Conservation (phyloP, 805 yeast species). For the Lipomyces yamanashiensis region DNA sequence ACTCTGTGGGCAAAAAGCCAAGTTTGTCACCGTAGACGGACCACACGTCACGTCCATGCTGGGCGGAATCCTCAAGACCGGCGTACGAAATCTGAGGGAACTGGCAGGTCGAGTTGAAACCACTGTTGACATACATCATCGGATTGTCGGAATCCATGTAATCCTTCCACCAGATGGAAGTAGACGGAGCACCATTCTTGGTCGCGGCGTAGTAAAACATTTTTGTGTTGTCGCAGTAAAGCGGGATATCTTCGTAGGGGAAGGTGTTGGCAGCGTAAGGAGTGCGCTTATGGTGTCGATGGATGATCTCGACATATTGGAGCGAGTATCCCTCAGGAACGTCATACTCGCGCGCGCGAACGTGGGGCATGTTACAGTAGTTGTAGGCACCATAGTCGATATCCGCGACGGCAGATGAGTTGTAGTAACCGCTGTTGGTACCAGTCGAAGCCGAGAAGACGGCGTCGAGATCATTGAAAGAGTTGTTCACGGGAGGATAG, state of each 20-base stretch:
- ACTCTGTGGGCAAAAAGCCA: constrained; percentile 45
- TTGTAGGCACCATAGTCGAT: constrained; percentile 48
- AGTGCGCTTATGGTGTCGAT: constrained; percentile 54
- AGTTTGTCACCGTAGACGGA: constrained; percentile 48
- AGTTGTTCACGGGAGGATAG: constrained; percentile 22
- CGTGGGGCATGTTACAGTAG: constrained; percentile 55
- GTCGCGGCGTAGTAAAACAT: constrained; percentile 42
- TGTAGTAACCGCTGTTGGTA: constrained; percentile 43
- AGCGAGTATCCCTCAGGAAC: constrained; percentile 27
- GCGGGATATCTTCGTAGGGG: constrained; percentile 44
- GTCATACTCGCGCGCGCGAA: constrained; percentile 45
- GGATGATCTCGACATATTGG: constrained; percentile 49
- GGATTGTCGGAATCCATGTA: constrained; percentile 44
- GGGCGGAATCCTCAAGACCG: constrained; percentile 49
- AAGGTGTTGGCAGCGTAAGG: constrained; percentile 47
- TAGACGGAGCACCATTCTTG: constrained; percentile 27
- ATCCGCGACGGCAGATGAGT: constrained; percentile 33
- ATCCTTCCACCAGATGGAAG: constrained; percentile 36
- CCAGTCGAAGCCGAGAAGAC: constrained; percentile 33
- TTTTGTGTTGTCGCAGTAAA: constrained; percentile 44
- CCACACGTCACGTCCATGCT: constrained; percentile 50
- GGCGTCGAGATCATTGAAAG: constrained; percentile 15
- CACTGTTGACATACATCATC: constrained; percentile 37
- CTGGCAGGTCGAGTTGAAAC: constrained; percentile 47
- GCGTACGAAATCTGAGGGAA: constrained; percentile 50